These are phyloP conservation scores for Claviceps sorghi DNA, from an alignment of 2,329 filamentous ascomycete genomes.

Conservation along the genomic window DNA sequence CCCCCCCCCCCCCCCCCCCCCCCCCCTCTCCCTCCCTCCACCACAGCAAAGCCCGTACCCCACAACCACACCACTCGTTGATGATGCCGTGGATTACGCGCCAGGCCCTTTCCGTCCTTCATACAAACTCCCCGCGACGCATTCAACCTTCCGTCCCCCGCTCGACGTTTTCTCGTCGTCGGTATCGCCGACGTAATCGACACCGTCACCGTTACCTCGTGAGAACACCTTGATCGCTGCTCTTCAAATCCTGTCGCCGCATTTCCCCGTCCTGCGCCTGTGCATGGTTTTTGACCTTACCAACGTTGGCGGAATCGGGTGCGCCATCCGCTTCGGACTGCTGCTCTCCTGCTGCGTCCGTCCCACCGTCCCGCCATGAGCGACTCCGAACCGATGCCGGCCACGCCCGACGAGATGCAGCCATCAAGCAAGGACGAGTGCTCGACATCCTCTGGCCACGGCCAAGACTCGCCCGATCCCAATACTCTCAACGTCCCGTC, in stretches of 20 bases:
- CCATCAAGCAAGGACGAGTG: constrained; percentile 20
- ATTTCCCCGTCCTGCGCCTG: not conserved
- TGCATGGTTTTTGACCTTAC: constrained; percentile 5
- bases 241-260: not conserved
- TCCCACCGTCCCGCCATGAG: constrained; percentile 8
- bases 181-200: not conserved
- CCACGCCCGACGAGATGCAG: constrained; percentile 31
- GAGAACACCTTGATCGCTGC: not conserved
- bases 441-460: constrained; percentile 29
- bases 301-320: constrained; percentile 2
- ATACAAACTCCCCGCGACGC: not conserved
- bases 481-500: constrained; percentile 22
- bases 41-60: not conserved
- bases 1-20: too few relatives aligned
- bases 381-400: constrained; percentile 25
- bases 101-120: not conserved
- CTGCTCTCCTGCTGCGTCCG: constrained; percentile 1
- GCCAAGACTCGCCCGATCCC: constrained; percentile 12
- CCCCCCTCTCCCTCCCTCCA: too few relatives aligned
- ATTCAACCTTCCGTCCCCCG: too few relatives aligned
- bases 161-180: too few relatives aligned
- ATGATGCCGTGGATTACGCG: constrained; percentile 3
- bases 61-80: not conserved
- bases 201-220: not conserved
- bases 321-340: constrained; percentile 4